Evolutionary conservation across 768 basidiomycete species (phyloP).

Genomic region (Cyathus striatus): DNA sequence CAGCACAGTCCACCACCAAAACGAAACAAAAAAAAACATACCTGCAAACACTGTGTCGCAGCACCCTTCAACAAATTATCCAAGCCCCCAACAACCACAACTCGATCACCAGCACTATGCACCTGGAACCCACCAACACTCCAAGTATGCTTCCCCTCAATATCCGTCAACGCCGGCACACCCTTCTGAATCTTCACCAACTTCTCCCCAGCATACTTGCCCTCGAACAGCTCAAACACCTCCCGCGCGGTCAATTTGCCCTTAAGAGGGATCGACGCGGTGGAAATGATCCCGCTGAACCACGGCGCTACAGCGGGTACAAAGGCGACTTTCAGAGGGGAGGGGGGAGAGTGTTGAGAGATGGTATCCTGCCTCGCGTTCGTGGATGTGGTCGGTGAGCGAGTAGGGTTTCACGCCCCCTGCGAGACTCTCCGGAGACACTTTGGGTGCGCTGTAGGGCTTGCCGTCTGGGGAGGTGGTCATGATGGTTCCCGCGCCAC

Average conservation of each 20-base stretch:
- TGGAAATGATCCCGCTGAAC: conserved; percentile 95
- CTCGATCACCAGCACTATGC: conserved; percentile 82
- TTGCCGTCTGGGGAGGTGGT: conserved; percentile 64
- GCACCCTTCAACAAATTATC: conserved; percentile 98
- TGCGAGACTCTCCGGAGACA: conserved; percentile 67
- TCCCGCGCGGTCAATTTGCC: conserved; percentile 66
- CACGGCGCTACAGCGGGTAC: conserved; percentile 85
- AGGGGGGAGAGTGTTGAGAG: conserved; percentile 56
- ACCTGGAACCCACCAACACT: conserved; percentile 91
- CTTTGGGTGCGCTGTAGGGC: conserved; percentile 76
- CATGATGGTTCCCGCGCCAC: conserved; percentile 87
- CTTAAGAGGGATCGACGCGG: conserved; percentile 76
- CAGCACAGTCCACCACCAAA: not conserved
- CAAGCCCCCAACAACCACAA: conserved; percentile 88
- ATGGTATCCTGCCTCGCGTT: conserved; percentile 88
- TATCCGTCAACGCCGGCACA: conserved; percentile 70
- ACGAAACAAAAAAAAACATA: conserved; percentile 26
- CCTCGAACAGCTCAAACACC: conserved; percentile 67
- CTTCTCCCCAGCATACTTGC: conserved; percentile 70
- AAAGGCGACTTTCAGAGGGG: conserved; percentile 65
- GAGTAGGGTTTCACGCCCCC: conserved; percentile 82
- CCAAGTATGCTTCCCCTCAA: conserved; percentile 86
- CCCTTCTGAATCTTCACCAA: conserved; percentile 64
- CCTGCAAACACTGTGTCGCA: conserved; percentile 97
- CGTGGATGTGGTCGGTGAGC: conserved; percentile 97